These are phyloP conservation scores for Macaranga tanarius DNA, from an alignment of 441 rosid genomes.

Conservation along the genomic window DNA sequence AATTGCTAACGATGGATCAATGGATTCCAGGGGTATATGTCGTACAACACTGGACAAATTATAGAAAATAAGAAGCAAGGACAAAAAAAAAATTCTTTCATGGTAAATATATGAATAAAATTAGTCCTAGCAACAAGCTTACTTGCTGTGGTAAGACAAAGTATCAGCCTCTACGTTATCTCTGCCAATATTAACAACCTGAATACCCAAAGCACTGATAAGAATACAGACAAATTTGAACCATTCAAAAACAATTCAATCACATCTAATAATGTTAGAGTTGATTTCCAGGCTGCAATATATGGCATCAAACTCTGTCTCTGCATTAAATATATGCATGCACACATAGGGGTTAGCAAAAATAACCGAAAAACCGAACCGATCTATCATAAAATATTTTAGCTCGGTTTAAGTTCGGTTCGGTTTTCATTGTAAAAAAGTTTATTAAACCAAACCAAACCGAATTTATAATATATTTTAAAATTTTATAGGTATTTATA, in stretches of 20 bases:
- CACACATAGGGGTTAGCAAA: too few species aligned
- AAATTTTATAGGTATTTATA: too few species aligned
- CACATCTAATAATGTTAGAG: neutral
- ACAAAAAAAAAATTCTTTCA: neutral
- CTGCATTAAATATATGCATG: neutral
- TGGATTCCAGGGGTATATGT: slow-evolving; percentile 64
- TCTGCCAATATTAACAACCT: slow-evolving; percentile 57
- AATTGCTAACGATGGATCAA: slow-evolving; percentile 86
- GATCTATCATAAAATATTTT: too few species aligned
- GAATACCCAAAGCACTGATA: slow-evolving; percentile 28
- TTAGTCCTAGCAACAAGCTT: slow-evolving; percentile 32
- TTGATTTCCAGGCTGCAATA: neutral
- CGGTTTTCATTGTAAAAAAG: too few species aligned
- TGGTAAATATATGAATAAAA: neutral
- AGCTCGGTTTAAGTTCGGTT: too few species aligned
- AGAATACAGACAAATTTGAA: slow-evolving; percentile 1
- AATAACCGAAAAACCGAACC: too few species aligned
- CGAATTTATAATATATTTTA: too few species aligned
- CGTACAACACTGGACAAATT: slow-evolving; percentile 46
- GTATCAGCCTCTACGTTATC: slow-evolving; percentile 61
- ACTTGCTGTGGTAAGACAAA: slow-evolving; percentile 88
- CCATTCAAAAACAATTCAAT: neutral
- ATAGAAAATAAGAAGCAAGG: slow-evolving; percentile 16
- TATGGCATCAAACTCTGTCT: neutral
- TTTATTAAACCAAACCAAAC: too few species aligned